These are phyloP conservation scores for Diospyros kaki DNA, from an alignment of 148 eudicot species.

Conservation along the genomic window DNA sequence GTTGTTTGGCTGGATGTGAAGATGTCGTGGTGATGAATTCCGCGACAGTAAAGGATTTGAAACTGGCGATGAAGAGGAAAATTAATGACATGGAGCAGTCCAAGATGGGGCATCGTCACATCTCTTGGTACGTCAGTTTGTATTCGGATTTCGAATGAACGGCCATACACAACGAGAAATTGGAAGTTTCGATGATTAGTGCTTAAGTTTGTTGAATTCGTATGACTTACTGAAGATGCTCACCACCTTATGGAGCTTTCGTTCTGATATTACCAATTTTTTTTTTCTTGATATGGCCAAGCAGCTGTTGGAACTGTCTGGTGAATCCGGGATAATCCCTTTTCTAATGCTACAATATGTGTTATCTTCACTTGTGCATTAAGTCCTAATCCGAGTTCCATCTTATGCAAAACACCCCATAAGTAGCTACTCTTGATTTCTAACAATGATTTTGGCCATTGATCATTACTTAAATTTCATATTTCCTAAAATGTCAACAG, in stretches of 20 bases:
- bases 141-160: too few species aligned
- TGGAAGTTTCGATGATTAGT: neutral
- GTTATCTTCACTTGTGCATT: neutral
- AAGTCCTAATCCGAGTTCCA: neutral
- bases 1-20: slow-evolving; percentile 12
- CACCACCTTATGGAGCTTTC: neutral
- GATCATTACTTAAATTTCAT: neutral
- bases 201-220: neutral
- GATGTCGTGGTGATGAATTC: slow-evolving; percentile 84
- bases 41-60: slow-evolving; percentile 78
- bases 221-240: neutral
- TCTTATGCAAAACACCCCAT: neutral
- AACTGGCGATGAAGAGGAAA: slow-evolving; percentile 60
- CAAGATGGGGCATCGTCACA: slow-evolving; percentile 93
- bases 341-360: neutral
- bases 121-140: slow-evolving; percentile 59
- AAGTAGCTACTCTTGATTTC: neutral
- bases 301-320: neutral
- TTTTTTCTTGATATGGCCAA: neutral
- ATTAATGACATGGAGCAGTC: slow-evolving; percentile 74
- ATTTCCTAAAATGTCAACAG: too few species aligned
- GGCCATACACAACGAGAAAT: too few species aligned
- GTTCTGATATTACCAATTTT: neutral
- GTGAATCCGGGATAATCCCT: neutral
- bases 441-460: neutral